A percentile compares a stretch with the other conserved stretches of the same genome.
These are phyloP conservation scores for Daldinia decipiens DNA, from an alignment of 495 filamentous ascomycete genomes.

Conservation along the genomic window DNA sequence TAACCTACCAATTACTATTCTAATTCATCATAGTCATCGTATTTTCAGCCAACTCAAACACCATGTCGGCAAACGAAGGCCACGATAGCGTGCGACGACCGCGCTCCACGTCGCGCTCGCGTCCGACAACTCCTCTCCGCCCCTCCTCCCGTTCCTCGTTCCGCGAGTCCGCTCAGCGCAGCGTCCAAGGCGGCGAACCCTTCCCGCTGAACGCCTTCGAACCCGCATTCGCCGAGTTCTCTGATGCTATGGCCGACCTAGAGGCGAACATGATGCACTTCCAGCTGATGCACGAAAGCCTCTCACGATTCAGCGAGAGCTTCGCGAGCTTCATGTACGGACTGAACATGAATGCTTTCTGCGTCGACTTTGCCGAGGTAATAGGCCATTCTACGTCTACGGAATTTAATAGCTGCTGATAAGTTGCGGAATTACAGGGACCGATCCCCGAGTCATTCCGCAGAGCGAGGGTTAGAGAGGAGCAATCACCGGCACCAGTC, in stretches of 20 bases:
- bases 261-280: conserved; percentile 98
- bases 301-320: conserved; percentile 93
- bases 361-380: conserved; percentile 97
- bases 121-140: conserved; percentile 92
- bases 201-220: conserved; percentile 86
- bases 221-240: conserved; percentile 89
- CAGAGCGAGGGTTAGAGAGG: conserved; percentile 66
- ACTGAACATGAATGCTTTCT: conserved; percentile 98
- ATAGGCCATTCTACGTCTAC: neutral
- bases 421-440: conserved; percentile 43
- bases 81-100: conserved; percentile 45
- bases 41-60: neutral
- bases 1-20: neutral
- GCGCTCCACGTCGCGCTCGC: conserved; percentile 69
- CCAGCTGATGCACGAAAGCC: conserved; percentile 95
- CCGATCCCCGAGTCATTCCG: conserved; percentile 74
- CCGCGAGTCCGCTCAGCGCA: conserved; percentile 68
- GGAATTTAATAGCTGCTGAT: conserved; percentile 6
- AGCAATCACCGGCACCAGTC: conserved; percentile 43
- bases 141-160: conserved; percentile 90
- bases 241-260: conserved; percentile 92
- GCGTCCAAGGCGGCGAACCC: conserved; percentile 67
- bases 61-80: conserved; percentile 47
- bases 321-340: conserved; percentile 96
- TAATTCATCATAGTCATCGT: neutral